These are phyloP conservation scores for Ogataea methylovora DNA, from an alignment of 805 yeast species.

Conservation along the genomic window DNA sequence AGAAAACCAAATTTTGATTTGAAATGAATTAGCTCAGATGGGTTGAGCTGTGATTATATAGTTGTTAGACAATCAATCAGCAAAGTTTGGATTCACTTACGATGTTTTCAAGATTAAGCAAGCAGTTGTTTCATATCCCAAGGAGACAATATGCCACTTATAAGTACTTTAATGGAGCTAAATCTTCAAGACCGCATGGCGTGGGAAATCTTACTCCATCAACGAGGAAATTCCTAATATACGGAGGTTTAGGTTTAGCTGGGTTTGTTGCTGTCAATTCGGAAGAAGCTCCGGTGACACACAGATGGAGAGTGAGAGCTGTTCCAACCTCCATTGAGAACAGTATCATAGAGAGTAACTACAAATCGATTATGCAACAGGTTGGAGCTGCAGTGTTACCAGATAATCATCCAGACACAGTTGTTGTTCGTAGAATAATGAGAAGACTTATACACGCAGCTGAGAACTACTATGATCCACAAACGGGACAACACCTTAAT, in stretches of 20 bases:
- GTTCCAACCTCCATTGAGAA: slow-evolving; percentile 59
- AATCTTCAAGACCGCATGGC: not conserved
- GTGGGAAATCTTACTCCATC: too few species aligned
- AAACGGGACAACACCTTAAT: slow-evolving; percentile 19
- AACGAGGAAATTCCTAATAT: too few species aligned
- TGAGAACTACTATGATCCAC: slow-evolving; percentile 28
- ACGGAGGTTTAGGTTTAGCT: too few species aligned
- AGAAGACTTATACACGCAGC: slow-evolving; percentile 55
- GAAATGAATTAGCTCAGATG: too few species aligned
- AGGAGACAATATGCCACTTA: slow-evolving; percentile 12
- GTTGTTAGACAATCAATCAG: too few species aligned
- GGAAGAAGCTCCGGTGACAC: slow-evolving; percentile 77
- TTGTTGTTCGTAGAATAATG: slow-evolving; percentile 56
- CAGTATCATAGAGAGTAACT: slow-evolving; percentile 55
- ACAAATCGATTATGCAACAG: slow-evolving; percentile 50
- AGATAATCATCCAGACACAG: slow-evolving; percentile 48
- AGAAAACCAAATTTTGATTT: too few species aligned
- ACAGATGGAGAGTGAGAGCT: slow-evolving; percentile 65
- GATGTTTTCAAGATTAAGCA: too few species aligned
- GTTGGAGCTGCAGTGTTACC: slow-evolving; percentile 52
- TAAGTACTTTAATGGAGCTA: slow-evolving; percentile 14
- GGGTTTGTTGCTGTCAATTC: slow-evolving; percentile 51
- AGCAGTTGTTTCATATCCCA: too few species aligned
- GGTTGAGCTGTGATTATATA: too few species aligned
- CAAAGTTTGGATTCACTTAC: too few species aligned